Base-by-base conservation (phyloP, 1,284 basidiomycete species). In the Bjerkandera adusta region DNA sequence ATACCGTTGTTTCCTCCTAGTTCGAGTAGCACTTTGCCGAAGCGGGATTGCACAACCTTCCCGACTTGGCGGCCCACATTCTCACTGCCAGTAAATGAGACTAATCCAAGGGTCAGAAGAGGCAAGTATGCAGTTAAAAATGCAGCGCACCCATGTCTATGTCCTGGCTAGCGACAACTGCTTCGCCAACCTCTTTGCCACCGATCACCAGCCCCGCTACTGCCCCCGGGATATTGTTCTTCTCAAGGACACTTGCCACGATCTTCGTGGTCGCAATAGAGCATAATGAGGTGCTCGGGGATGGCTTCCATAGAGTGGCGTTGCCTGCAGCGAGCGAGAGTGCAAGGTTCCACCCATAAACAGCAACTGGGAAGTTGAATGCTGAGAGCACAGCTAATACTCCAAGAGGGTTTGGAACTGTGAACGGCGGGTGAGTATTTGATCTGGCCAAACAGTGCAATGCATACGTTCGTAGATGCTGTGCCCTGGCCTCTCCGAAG, bases 11-110 rank as follows among this genome's bases (percentile, higher is more conserved):
- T 97, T 29, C 95, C 95, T n/a, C 94, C 94, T 8, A 97, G 75
- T 64, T 97, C 95, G 25, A 97, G 76, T 32, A 96, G 81, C 27
- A 83, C 73, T 71, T 96, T 89, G 37, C 90, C 91, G 66, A 89
- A 93, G 57, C 85, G 73, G 51, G 78, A 83, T 64, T 85, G 87
- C 2, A 95, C 93, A 49, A 75, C 75, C 66, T 81, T 81, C 6
- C 90, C 90, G 15, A 98, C 92, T 50, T 85, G 75, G 48, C 85
- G 80, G 12, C 95, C 95, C 38, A 94, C 85, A 40, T 74, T 72
- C 64, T 97, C 95, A 56, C 90, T 94, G 1, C 95, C 95, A 1
- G 95, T 98, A 67, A 98, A 98, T 32, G 89, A 93, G 13, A 97
- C 89, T 81, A 53, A 2, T 26, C 5, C 11, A 26, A 15, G 29